These are phyloP conservation scores for Mimosa bimucronata DNA, from an alignment of 306 rosid genomes.

Conservation along the genomic window DNA sequence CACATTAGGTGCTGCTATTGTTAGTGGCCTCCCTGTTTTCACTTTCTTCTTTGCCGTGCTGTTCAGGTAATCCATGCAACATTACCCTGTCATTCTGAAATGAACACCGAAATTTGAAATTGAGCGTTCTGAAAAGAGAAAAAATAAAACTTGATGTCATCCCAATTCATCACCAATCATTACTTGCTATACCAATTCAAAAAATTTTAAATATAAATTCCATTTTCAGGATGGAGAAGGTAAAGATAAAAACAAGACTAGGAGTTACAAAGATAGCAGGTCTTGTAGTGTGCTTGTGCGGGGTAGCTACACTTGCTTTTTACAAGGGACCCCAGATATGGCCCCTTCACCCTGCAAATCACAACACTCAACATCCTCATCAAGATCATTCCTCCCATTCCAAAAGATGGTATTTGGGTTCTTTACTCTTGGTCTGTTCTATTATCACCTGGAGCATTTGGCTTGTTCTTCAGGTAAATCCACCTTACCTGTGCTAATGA, in stretches of 20 bases:
- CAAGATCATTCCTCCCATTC: constrained; percentile 39
- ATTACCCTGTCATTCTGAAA: background rate
- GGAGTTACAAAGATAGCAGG: constrained; percentile 64
- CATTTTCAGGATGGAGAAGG: constrained; percentile 55
- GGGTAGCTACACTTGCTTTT: constrained; percentile 59
- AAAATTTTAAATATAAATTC: background rate
- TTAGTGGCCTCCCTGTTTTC: constrained; percentile 51
- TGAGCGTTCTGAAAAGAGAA: background rate
- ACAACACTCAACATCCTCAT: constrained; percentile 20
- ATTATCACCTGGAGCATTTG: constrained; percentile 55
- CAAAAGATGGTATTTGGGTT: constrained; percentile 61
- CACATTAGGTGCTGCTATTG: constrained; percentile 51
- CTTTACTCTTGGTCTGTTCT: constrained; percentile 44
- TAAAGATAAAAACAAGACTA: constrained; percentile 45
- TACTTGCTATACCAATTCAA: background rate
- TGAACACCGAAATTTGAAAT: background rate
- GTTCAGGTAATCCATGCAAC: constrained; percentile 42
- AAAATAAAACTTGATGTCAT: background rate
- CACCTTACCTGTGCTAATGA: background rate
- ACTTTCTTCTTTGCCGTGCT: constrained; percentile 59
- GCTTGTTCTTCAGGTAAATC: constrained; percentile 60
- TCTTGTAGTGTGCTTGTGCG: constrained; percentile 50
- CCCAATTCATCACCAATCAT: background rate
- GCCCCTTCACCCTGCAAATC: constrained; percentile 33
- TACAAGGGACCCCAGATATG: constrained; percentile 61